phyloP scores from a whole-genome alignment of 140 eudicot genomes.

The Oenanthe javanica region DNA sequence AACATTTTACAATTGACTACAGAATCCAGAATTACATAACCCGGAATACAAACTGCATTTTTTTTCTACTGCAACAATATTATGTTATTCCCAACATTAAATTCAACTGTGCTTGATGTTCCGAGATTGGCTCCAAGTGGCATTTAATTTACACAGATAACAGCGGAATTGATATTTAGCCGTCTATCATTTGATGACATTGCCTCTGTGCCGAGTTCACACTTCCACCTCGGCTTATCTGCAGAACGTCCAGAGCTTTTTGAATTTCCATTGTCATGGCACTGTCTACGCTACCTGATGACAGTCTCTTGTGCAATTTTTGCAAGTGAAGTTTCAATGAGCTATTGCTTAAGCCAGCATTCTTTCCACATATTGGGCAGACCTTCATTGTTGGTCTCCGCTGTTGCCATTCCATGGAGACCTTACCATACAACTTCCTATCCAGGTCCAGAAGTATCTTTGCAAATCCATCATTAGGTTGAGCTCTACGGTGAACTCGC shows the following conservation, averaged over 20 bases:
- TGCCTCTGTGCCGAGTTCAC: slow-evolving; percentile 59
- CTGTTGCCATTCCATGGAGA: slow-evolving; percentile 97
- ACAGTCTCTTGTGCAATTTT: slow-evolving; percentile 83
- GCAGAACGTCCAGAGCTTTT: slow-evolving; percentile 77
- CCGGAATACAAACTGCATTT: too few relatives aligned
- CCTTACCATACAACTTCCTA: slow-evolving; percentile 68
- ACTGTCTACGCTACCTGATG: slow-evolving; percentile 96
- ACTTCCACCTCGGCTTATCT: slow-evolving; percentile 61
- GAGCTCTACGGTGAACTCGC: slow-evolving; percentile 88
- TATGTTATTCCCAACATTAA: too few relatives aligned
- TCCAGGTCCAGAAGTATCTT: slow-evolving; percentile 74
- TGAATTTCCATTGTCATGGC: slow-evolving; percentile 98
- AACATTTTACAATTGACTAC: background rate
- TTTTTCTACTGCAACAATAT: too few relatives aligned
- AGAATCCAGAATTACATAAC: too few relatives aligned
- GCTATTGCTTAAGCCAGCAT: slow-evolving; percentile 85
- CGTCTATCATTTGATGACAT: slow-evolving; percentile 47
- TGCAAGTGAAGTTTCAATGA: slow-evolving; percentile 89
- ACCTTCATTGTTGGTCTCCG: slow-evolving; percentile 76
- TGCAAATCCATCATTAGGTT: slow-evolving; percentile 96
- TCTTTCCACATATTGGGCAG: slow-evolving; percentile 90
- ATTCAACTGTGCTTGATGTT: background rate
- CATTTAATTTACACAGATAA: background rate
- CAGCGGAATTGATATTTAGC: slow-evolving; percentile 7
- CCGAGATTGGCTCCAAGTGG: background rate